Conservation (phyloP, 2,329 filamentous ascomycete species). For the Penicillium sp. region DNA sequence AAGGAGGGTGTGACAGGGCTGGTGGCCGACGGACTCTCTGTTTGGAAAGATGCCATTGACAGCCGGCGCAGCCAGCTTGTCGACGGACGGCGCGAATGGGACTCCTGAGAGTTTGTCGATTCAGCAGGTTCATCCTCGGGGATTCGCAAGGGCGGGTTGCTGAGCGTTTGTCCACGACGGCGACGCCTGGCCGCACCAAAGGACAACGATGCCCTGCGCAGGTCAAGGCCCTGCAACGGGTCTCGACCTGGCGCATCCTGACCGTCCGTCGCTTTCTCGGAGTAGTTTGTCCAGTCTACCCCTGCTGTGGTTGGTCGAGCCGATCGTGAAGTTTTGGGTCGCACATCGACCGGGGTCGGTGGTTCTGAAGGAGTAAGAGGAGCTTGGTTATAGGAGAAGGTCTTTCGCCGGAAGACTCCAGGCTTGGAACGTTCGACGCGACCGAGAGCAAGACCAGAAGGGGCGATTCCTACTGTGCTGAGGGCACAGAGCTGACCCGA, state of each 20-base stretch:
- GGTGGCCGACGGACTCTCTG: constrained; percentile 50
- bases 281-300: constrained; percentile 16
- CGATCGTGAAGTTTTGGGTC: constrained; percentile 25
- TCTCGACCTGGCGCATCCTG: constrained; percentile 14
- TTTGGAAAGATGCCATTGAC: constrained; percentile 54
- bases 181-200: constrained; percentile 35
- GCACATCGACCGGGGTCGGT: constrained; percentile 17
- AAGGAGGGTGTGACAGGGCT: constrained; percentile 56
- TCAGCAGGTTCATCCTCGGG: constrained; percentile 29
- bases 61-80: constrained; percentile 60
- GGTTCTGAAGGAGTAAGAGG: constrained; percentile 18
- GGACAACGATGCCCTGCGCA: constrained; percentile 30
- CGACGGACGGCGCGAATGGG: constrained; percentile 42
- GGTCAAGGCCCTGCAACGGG: constrained; percentile 20
- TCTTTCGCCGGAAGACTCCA: constrained; percentile 31
- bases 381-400: constrained; percentile 25
- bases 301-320: constrained; percentile 20
- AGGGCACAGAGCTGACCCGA: constrained; percentile 60
- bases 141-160: constrained; percentile 32
- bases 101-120: constrained; percentile 6
- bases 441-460: constrained; percentile 60
- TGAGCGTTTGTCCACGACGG: constrained; percentile 42
- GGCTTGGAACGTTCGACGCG: constrained; percentile 48
- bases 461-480: constrained; percentile 63
- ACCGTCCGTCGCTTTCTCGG: constrained; percentile 11